Conservation (phyloP, 2,329 filamentous ascomycete species). For the Ambrosiella beaveri region DNA sequence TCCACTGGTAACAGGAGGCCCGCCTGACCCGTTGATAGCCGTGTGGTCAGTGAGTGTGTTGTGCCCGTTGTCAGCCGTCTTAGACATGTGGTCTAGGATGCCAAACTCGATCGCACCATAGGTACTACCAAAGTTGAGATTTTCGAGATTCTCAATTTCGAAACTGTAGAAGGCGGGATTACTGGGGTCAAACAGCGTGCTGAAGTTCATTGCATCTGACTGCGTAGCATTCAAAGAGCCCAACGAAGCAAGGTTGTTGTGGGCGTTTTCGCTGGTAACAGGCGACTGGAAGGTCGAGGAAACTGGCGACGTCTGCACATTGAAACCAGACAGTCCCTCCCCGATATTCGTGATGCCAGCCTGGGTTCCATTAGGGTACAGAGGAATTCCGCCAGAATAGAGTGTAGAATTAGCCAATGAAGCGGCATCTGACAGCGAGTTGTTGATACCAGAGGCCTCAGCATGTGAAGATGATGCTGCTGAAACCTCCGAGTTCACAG, state of each 20-base stretch:
- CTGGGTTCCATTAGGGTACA: constrained; percentile 30
- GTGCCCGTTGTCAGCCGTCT: constrained; percentile 4
- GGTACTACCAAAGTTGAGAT: constrained; percentile 61
- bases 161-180: constrained; percentile 92
- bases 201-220: constrained; percentile 34
- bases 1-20: background rate
- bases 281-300: constrained; percentile 52
- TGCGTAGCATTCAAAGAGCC: constrained; percentile 15
- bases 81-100: constrained; percentile 86
- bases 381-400: constrained; percentile 34
- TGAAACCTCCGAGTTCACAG: constrained; percentile 26
- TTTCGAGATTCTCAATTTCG: constrained; percentile 74
- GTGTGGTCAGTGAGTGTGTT: constrained; percentile 40
- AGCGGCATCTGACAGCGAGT: constrained; percentile 26
- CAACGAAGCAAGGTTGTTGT: constrained; percentile 28
- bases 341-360: constrained; percentile 28
- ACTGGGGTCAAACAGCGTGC: constrained; percentile 67
- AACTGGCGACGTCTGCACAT: constrained; percentile 52
- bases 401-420: constrained; percentile 26
- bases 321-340: constrained; percentile 34
- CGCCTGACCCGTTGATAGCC: background rate
- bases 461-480: background rate
- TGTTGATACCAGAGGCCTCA: background rate
- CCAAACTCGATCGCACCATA: constrained; percentile 92
- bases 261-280: constrained; percentile 9